Evolutionary conservation across 2,329 filamentous ascomycete species (phyloP).

Genomic region (Trichoderma brevicompactum): DNA sequence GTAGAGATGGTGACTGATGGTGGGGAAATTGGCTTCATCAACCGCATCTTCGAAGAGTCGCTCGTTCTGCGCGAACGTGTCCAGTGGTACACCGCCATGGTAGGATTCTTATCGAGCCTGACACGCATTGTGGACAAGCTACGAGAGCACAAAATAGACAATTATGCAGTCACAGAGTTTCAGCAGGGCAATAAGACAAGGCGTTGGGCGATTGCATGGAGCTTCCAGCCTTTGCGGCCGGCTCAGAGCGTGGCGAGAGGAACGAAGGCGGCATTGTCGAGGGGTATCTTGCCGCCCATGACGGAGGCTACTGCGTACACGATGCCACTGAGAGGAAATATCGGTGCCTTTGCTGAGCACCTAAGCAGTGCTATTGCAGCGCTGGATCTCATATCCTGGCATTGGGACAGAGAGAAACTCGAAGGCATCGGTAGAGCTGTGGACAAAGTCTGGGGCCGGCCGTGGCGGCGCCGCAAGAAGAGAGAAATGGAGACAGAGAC

Average conservation of each 20-base stretch:
- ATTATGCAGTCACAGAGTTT: conserved; percentile 83
- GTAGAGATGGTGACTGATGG: conserved; percentile 85
- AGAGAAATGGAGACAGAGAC: conserved; percentile 52
- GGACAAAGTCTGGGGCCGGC: conserved; percentile 79
- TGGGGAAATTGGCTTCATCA: conserved; percentile 77
- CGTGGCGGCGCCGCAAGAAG: conserved; percentile 66
- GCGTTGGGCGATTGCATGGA: conserved; percentile 90
- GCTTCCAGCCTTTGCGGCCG: conserved; percentile 71
- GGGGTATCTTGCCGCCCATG: conserved; percentile 49
- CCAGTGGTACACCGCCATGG: conserved; percentile 89
- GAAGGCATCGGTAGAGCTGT: conserved; percentile 65
- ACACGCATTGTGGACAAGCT: conserved; percentile 64
- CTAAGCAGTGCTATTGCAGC: conserved; percentile 54
- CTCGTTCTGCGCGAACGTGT: conserved; percentile 62
- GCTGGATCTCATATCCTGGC: conserved; percentile 66
- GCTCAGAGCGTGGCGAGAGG: conserved; percentile 51
- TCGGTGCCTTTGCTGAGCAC: conserved; percentile 43
- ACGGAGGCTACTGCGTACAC: conserved; percentile 50
- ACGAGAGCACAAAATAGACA: conserved; percentile 62
- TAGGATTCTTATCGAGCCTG: conserved; percentile 77
- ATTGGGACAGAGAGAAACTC: conserved; percentile 59
- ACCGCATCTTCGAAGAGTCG: conserved; percentile 72
- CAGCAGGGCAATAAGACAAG: conserved; percentile 77
- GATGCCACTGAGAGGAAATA: conserved; percentile 44
- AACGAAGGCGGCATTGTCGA: conserved; percentile 46